These are phyloP conservation scores for Cystobasidium slooffiae DNA, from an alignment of 1,284 basidiomycete genomes.

Conservation along the genomic window DNA sequence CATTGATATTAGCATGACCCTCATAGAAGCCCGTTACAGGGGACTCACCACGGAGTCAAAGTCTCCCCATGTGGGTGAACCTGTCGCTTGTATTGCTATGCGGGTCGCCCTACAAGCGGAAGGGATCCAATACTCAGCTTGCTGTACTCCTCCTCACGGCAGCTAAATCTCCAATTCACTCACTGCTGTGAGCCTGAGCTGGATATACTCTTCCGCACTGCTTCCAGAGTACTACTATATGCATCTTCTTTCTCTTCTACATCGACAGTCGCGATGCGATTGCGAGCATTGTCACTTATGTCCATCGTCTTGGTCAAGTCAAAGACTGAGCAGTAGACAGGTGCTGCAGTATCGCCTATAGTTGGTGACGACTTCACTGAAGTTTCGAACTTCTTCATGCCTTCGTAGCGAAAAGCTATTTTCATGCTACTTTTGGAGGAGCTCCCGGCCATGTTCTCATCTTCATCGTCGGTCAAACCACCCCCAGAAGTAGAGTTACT, in stretches of 20 bases:
- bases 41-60: conserved; percentile 15
- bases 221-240: conserved; percentile 3
- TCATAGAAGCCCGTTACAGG: background rate
- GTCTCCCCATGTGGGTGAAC: conserved; percentile 47
- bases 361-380: conserved; percentile 62
- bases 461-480: conserved; percentile 60
- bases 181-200: background rate
- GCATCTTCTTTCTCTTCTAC: conserved; percentile 9
- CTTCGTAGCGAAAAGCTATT: conserved; percentile 95
- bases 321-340: conserved; percentile 69
- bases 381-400: conserved; percentile 88
- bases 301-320: conserved; percentile 65
- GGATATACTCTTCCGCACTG: background rate
- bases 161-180: background rate
- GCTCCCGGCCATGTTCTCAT: conserved; percentile 62
- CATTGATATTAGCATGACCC: background rate
- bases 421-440: conserved; percentile 66
- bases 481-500: conserved; percentile 48
- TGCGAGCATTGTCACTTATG: conserved; percentile 14
- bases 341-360: background rate
- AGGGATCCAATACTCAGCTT: background rate
- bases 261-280: conserved; percentile 10
- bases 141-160: too few relatives aligned
- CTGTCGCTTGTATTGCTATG: conserved; percentile 49
- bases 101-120: conserved; percentile 24